Conservation (phyloP, 2,329 filamentous ascomycete genomes). For the Phoma herbarum region DNA sequence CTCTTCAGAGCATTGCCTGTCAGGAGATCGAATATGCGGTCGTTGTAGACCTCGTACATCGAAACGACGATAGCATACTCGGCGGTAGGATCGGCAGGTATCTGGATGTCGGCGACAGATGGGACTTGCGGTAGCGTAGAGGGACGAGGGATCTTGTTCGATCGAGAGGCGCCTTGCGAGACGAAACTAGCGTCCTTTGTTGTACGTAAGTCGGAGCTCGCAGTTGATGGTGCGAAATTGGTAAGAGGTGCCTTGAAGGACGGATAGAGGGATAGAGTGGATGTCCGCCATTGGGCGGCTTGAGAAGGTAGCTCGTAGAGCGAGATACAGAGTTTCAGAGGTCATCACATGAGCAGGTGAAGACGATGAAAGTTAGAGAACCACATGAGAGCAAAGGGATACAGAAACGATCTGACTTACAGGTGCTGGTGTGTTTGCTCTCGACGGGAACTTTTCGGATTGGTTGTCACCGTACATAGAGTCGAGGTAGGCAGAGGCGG, state of each 20-base stretch:
- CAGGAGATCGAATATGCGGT: conserved; percentile 93
- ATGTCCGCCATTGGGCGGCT: conserved; percentile 23
- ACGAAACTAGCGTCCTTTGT: conserved; percentile 65
- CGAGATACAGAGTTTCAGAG: conserved; percentile 33
- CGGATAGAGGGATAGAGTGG: conserved; percentile 43
- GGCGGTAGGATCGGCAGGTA: conserved; percentile 72
- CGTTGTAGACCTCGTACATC: conserved; percentile 99
- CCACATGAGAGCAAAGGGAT: conserved; percentile 16
- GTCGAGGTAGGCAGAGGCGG: conserved; percentile 81
- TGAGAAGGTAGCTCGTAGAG: conserved; percentile 30
- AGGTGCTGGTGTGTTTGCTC: conserved; percentile 58
- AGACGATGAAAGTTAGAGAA: conserved; percentile 25
- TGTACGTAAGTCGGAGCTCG: conserved; percentile 39
- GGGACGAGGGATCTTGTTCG: conserved; percentile 70
- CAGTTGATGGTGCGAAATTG: conserved; percentile 37
- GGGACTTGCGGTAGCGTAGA: conserved; percentile 77
- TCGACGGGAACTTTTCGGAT: conserved; percentile 59
- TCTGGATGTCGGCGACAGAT: conserved; percentile 73
- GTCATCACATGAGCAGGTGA: conserved; percentile 21
- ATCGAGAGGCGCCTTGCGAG: conserved; percentile 63
- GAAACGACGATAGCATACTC: conserved; percentile 91
- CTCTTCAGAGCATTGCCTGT: conserved; percentile 67
- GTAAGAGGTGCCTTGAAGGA: conserved; percentile 42
- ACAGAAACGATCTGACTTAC: conserved; percentile 44
- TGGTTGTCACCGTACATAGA: conserved; percentile 74